Conservation (phyloP, 108 stramenopile genomes). For the Ochromonas danica region DNA sequence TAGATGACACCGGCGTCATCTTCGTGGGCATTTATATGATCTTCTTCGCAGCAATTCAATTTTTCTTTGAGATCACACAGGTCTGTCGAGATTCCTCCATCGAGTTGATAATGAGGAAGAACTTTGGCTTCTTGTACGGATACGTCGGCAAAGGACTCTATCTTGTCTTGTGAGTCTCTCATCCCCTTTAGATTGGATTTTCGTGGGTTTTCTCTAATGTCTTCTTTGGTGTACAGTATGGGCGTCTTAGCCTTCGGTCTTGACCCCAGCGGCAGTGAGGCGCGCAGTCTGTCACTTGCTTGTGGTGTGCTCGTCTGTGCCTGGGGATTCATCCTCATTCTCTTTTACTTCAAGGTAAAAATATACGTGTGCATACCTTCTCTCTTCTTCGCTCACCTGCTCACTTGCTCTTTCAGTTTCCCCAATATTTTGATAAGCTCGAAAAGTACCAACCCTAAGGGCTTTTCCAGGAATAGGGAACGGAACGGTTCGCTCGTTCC, state of each 20-base stretch:
- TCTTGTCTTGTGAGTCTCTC: conserved; percentile 21
- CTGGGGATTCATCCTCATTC: not conserved
- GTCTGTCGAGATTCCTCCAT: not conserved
- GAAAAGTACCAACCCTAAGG: conserved; percentile 22
- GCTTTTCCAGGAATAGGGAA: not conserved
- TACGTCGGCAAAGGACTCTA: conserved; percentile 23
- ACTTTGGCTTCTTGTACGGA: conserved; percentile 34
- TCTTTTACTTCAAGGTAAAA: conserved; percentile 11
- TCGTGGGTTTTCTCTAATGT: not conserved
- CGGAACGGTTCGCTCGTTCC: not conserved
- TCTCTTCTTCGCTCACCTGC: not conserved
- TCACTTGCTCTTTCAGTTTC: not conserved
- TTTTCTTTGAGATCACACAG: conserved; percentile 1
- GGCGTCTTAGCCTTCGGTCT: conserved; percentile 27
- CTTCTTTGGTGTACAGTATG: conserved; percentile 25
- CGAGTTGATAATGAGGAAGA: conserved; percentile 2
- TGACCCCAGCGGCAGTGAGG: no score
- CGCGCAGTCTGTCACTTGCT: not conserved
- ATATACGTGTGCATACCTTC: not conserved
- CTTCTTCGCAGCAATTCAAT: conserved; percentile 14
- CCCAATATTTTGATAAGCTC: conserved; percentile 30
- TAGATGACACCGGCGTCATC: conserved; percentile 6
- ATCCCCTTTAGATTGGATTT: not conserved
- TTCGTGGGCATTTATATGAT: conserved; percentile 35
- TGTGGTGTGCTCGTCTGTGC: not conserved